Percentiles rank a stretch among this genome's conserved stretches.
Evolutionary conservation across 2,329 filamentous ascomycete species (phyloP).

Genomic region (Trichoderma gracile): DNA sequence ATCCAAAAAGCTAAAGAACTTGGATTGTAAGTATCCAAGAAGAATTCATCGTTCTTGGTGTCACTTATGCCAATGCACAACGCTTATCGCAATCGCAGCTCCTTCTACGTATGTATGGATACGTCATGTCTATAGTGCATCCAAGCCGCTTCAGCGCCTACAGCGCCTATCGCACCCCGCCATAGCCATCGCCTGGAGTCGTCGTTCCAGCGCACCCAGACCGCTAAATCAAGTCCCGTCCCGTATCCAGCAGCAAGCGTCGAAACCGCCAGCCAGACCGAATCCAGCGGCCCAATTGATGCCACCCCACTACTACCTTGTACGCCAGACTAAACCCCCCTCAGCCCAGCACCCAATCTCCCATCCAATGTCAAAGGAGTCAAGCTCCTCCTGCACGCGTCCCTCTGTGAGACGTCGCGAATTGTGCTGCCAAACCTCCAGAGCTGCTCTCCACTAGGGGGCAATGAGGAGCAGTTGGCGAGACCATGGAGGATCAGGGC

Average conservation of each 20-base stretch:
- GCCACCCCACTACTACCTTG: neutral
- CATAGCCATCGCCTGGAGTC: neutral
- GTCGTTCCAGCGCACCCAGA: neutral
- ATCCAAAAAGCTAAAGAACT: no score
- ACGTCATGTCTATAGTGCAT: no score
- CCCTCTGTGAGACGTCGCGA: slow-evolving; percentile 16
- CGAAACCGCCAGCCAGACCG: neutral
- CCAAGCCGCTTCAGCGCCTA: no score
- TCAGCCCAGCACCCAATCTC: slow-evolving; percentile 11
- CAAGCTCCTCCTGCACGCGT: slow-evolving; percentile 22
- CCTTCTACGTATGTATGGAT: no score
- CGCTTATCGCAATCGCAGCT: no score
- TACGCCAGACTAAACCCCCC: neutral
- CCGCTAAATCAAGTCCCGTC: slow-evolving; percentile 3
- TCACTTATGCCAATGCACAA: no score
- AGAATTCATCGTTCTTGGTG: no score
- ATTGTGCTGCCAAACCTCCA: slow-evolving; percentile 24
- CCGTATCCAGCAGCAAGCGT: neutral
- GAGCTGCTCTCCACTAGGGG: slow-evolving; percentile 28
- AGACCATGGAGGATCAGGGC: slow-evolving; percentile 48
- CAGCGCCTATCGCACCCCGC: neutral
- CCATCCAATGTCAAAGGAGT: slow-evolving; percentile 12
- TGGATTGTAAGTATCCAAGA: no score
- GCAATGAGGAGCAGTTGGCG: slow-evolving; percentile 37
- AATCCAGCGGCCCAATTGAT: neutral